A percentile compares a stretch with the other conserved stretches of the same genome.
Evolutionary conservation across 2,329 filamentous ascomycete species (phyloP).

Genomic region (Oidium heveae): DNA sequence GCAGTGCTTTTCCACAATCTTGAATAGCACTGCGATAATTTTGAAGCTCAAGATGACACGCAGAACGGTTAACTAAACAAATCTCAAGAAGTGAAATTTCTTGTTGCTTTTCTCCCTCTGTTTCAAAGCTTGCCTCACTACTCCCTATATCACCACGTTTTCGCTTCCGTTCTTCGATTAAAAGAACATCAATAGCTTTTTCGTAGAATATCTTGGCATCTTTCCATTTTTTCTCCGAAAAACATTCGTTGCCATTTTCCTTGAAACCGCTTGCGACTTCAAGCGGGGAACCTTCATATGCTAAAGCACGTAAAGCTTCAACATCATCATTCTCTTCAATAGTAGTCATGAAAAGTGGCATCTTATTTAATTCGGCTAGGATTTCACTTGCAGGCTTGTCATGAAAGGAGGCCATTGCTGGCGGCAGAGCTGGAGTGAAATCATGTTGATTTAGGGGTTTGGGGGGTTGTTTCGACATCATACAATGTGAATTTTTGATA

Average conservation of each 20-base stretch:
- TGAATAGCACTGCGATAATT: slow-evolving; percentile 74
- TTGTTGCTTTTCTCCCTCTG: slow-evolving; percentile 19
- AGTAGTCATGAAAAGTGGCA: slow-evolving; percentile 88
- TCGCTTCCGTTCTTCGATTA: slow-evolving; percentile 32
- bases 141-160: slow-evolving; percentile 17
- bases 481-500: too few relatives aligned
- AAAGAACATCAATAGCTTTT: slow-evolving; percentile 55
- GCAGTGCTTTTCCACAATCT: slow-evolving; percentile 59
- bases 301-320: slow-evolving; percentile 69
- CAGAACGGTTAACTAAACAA: slow-evolving; percentile 64
- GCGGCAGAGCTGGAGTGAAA: slow-evolving; percentile 21
- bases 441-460: slow-evolving; percentile 4
- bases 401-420: slow-evolving; percentile 29
- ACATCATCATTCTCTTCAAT: slow-evolving; percentile 65
- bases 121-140: slow-evolving; percentile 13
- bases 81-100: slow-evolving; percentile 45
- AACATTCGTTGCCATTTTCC: slow-evolving; percentile 77
- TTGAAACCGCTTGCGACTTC: slow-evolving; percentile 73
- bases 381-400: slow-evolving; percentile 33
- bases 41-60: slow-evolving; percentile 66
- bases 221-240: slow-evolving; percentile 42
- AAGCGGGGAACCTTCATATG: slow-evolving; percentile 71
- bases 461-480: background rate
- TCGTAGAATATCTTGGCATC: slow-evolving; percentile 84
- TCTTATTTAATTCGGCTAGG: slow-evolving; percentile 37